Base-by-base conservation (phyloP, 805 yeast genomes). In the Zygotorulaspora sp. region DNA sequence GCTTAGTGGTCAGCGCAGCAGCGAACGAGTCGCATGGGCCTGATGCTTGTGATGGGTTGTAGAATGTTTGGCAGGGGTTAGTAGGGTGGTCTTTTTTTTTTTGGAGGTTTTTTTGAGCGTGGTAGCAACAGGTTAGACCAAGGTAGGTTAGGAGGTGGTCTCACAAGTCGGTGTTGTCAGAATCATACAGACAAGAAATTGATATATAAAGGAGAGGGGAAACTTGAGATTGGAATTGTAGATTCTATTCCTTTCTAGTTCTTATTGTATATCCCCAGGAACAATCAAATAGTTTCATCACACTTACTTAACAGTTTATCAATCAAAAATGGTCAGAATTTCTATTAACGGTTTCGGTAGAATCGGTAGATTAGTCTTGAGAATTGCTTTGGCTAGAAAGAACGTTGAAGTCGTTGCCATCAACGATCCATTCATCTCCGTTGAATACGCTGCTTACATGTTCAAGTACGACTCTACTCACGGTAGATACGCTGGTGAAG, bases 331-430 rank as follows among this genome's bases (percentile, higher is more conserved):
- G 59, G 57, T 57, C 41, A 58, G 55, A 44, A 70, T 78, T 66
- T 80, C 83, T 67, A 77, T 78, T 64, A 77, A 77, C 75, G 83
- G 83, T 57, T 77, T 77, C 75, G 83, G 83, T 61, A 73, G 83
- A 70, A 77, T 77, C 60, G 83, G 83, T 58, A 75, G 83, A 70
- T 70, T 77, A 56, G 83, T 77, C 48, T 62, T 76, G 57, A 75
- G 83, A 75, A 66, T 77, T 48, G 81, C 80, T 49, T 64, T 75
- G 52, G 29, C 59, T 41, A 75, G 80, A 74, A 57, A 61, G 49
- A 60, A 59, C 50, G 67, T 77, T 58, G 70, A 73, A 47, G 77
- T 78, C 48, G 80, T 78, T 45, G 83, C 82, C 49, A 62, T 78
- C 70, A 78, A 78, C 61, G 82, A 78, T 65, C 85, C 85, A 33